A percentile compares a stretch with the other conserved stretches of the same genome.
Conservation (phyloP, 768 basidiomycete genomes). For the Hygrophorus pudorinus region DNA sequence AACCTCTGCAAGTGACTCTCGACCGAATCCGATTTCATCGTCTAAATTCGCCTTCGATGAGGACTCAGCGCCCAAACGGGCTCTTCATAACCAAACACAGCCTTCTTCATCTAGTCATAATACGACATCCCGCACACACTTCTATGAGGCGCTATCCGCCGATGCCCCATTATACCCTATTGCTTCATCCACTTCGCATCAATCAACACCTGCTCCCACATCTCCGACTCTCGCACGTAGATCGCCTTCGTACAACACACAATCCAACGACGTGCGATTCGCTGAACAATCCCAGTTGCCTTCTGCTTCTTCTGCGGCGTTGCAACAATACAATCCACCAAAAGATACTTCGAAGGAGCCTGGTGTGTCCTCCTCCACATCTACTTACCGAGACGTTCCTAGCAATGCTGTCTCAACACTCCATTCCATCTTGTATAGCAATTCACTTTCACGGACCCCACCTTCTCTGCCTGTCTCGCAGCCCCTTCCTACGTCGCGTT, state of each 20-base stretch:
- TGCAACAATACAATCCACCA: neutral
- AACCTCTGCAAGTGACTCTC: neutral
- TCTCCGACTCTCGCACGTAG: neutral
- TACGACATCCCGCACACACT: neutral
- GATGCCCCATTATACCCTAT: neutral
- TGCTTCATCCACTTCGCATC: neutral
- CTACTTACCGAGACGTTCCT: no score
- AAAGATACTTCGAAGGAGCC: neutral
- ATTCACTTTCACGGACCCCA: no score
- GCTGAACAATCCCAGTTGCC: neutral
- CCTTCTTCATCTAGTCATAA: neutral
- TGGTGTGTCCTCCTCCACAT: no score
- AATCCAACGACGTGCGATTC: neutral
- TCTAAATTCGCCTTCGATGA: neutral
- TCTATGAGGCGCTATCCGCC: no score
- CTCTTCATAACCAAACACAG: neutral
- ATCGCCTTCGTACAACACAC: neutral
- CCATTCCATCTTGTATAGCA: no score
- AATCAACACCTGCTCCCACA: neutral
- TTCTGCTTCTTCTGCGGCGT: neutral
- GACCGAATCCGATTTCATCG: neutral
- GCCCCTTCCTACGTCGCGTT: no score
- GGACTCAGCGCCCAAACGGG: neutral
- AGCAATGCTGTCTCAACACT: no score
- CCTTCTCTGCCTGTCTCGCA: no score